phyloP scores from a whole-genome alignment of 1,139 yeast species.

The Geotrichum citri-aurantii region DNA sequence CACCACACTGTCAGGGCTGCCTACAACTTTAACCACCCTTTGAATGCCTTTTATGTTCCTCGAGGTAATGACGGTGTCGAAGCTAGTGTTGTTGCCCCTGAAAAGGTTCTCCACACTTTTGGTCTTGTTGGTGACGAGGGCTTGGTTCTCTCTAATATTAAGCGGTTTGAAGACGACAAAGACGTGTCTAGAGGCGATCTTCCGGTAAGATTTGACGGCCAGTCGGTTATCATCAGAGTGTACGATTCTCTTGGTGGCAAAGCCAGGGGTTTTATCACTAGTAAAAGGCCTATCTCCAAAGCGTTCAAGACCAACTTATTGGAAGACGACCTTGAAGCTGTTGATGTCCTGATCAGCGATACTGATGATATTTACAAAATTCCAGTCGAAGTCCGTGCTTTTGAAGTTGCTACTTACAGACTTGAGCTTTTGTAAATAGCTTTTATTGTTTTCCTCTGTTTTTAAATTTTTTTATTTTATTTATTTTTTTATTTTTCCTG shows the following conservation, averaged over 20 bases:
- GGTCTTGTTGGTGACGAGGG: conserved; percentile 46
- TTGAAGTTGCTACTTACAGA: conserved; percentile 63
- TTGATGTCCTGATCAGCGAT: conserved; percentile 31
- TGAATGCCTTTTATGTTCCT: conserved; percentile 24
- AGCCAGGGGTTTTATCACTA: conserved; percentile 46
- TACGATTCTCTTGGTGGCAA: conserved; percentile 86
- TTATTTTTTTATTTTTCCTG: neutral
- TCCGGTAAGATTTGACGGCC: conserved; percentile 40
- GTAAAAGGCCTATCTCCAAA: conserved; percentile 30
- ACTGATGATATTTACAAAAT: conserved; percentile 36
- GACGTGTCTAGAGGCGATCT: conserved; percentile 40
- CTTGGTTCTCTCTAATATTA: conserved; percentile 67
- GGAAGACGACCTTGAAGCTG: conserved; percentile 54
- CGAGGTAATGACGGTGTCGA: conserved; percentile 13
- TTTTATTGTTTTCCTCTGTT: neutral
- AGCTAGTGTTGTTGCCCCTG: conserved; percentile 17
- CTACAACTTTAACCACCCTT: conserved; percentile 69
- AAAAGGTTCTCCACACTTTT: conserved; percentile 28
- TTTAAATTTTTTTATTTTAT: neutral
- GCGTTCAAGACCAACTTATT: conserved; percentile 62
- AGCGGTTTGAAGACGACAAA: conserved; percentile 81
- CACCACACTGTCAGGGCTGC: conserved; percentile 66
- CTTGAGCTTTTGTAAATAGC: conserved; percentile 22
- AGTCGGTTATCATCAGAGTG: conserved; percentile 55
- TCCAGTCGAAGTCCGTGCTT: conserved; percentile 53